Conservation (phyloP, 306 rosid species). For the Mucuna pruriens region DNA sequence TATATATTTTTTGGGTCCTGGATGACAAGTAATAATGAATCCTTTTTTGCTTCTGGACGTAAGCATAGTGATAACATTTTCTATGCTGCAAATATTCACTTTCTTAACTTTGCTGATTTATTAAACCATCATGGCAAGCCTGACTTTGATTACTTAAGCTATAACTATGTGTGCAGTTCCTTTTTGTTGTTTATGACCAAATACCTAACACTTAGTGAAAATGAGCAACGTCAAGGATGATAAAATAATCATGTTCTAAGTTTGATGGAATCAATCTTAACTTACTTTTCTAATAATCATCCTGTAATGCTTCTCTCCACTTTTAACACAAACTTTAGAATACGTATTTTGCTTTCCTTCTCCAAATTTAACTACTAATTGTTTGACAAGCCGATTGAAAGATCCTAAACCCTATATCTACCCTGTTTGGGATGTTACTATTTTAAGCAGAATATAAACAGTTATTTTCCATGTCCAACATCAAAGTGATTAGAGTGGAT, state of each 20-base stretch:
- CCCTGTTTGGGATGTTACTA: constrained; percentile 35
- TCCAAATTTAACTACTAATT: constrained; percentile 20
- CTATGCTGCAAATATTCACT: constrained; percentile 34
- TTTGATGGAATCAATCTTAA: constrained; percentile 25
- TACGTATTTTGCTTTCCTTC: constrained; percentile 11
- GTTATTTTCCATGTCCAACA: constrained; percentile 32
- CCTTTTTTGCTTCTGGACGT: constrained; percentile 35
- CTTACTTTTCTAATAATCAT: constrained; percentile 12
- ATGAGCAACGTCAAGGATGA: constrained; percentile 35
- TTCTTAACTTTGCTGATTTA: constrained; percentile 40
- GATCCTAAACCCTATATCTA: constrained; percentile 2
- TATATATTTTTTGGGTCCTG: not conserved
- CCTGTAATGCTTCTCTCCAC: not conserved
- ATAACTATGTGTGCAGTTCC: constrained; percentile 27
- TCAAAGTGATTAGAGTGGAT: constrained; percentile 49
- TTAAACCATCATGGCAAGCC: constrained; percentile 36
- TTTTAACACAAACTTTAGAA: constrained; percentile 1
- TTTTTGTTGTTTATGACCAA: constrained; percentile 26
- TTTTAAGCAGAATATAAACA: not conserved
- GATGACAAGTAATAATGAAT: constrained; percentile 8
- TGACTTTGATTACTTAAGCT: constrained; percentile 23
- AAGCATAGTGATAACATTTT: constrained; percentile 34
- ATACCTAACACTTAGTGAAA: constrained; percentile 44
- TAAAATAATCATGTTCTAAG: constrained; percentile 15
- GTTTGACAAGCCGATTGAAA: constrained; percentile 17